These are phyloP conservation scores for Cutaneotrichosporon dermatis DNA, from an alignment of 1,284 basidiomycete species.

Conservation along the genomic window DNA sequence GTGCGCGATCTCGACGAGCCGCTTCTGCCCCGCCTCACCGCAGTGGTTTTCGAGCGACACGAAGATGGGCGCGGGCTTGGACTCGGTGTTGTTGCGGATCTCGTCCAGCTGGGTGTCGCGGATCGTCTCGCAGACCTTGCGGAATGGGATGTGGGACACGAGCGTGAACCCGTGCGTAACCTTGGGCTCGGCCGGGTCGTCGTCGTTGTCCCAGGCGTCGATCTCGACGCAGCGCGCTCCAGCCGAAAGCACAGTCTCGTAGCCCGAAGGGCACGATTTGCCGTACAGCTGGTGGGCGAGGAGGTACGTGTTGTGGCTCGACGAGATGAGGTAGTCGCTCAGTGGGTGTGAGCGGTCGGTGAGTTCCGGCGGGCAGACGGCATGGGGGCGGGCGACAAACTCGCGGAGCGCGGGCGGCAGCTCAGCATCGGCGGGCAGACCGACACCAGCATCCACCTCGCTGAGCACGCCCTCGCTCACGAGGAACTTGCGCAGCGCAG, in stretches of 20 bases:
- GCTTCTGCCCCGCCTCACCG: conserved; percentile 12
- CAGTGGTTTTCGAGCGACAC: conserved; percentile 22
- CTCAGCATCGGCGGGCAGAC: not conserved
- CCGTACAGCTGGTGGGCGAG: conserved; percentile 53
- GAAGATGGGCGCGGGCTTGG: conserved; percentile 6
- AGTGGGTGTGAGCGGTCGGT: conserved; percentile 57
- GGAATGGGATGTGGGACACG: conserved; percentile 17
- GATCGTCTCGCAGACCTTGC: conserved; percentile 17
- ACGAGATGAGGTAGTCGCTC: conserved; percentile 84
- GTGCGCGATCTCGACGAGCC: conserved; percentile 17
- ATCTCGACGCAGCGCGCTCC: conserved; percentile 22
- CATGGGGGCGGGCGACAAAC: conserved; percentile 13
- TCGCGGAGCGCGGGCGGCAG: conserved; percentile 2
- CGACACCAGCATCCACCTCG: conserved; percentile 1
- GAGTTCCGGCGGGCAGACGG: conserved; percentile 6
- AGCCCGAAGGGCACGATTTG: conserved; percentile 10
- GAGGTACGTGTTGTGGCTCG: conserved; percentile 96
- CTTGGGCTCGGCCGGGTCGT: conserved; percentile 16
- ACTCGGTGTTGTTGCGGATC: too few species aligned
- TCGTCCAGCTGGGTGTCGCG: conserved; percentile 3
- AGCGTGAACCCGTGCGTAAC: conserved; percentile 23
- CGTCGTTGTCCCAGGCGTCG: conserved; percentile 19
- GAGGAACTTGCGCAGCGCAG: conserved; percentile 10
- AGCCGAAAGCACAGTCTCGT: conserved; percentile 9
- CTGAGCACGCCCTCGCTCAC: conserved; percentile 11